A percentile compares a stretch with the other conserved stretches of the same genome.
These are phyloP conservation scores for Schizochytrium sp. DNA, from an alignment of 108 stramenopile genomes.

Conservation along the genomic window DNA sequence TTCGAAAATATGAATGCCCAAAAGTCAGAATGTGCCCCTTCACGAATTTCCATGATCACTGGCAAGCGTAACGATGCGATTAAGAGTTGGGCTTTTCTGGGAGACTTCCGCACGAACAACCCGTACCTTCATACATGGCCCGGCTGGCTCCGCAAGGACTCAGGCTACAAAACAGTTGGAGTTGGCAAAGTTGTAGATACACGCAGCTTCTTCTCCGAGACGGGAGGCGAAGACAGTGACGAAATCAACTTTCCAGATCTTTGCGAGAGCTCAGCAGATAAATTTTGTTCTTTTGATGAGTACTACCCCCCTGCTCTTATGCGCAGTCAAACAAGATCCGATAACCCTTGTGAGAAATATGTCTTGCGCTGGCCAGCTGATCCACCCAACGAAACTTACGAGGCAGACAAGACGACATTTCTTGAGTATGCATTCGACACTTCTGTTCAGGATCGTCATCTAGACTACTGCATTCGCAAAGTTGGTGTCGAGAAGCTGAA, in stretches of 20 bases:
- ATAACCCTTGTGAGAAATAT: not conserved
- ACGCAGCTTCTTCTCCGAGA: constrained; percentile 27
- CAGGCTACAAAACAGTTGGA: not conserved
- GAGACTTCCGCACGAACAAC: not conserved
- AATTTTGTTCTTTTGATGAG: constrained; percentile 40
- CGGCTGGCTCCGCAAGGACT: not conserved
- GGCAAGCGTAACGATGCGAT: constrained; percentile 62
- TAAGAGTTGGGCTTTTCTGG: constrained; percentile 27
- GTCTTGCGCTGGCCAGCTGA: constrained; percentile 19
- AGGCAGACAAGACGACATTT: not conserved
- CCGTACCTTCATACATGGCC: constrained; percentile 1
- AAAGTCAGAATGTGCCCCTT: constrained; percentile 52
- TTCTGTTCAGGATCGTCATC: constrained; percentile 1
- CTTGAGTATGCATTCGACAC: not conserved
- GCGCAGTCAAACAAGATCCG: not conserved
- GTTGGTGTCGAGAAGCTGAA: constrained; percentile 6
- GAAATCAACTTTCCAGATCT: not conserved
- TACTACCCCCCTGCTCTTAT: not conserved
- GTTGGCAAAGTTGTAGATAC: constrained; percentile 49
- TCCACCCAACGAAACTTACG: not conserved
- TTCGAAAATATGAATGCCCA: constrained; percentile 55
- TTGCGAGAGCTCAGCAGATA: not conserved
- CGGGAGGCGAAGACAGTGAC: not conserved
- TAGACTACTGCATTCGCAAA: constrained; percentile 18
- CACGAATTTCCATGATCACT: constrained; percentile 60